Base-by-base conservation (phyloP, 306 rosid genomes). In the Carpinus viminea region DNA sequence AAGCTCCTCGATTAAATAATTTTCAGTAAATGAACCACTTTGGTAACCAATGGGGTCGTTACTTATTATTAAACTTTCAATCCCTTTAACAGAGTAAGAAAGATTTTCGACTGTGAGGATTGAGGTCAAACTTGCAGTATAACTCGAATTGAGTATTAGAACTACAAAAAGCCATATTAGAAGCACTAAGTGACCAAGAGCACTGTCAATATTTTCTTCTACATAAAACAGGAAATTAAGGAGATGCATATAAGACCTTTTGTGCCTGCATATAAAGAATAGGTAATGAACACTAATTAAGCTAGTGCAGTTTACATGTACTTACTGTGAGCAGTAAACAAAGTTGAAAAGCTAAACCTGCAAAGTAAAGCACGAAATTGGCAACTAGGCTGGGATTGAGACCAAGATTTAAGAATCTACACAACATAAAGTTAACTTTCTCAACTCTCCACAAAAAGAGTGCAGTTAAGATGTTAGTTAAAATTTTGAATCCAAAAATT, bases 111-210 rank as follows among this genome's bases (percentile, higher is more conserved):
- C 99, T 17, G 98, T 96, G 70, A 93, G 96, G 87, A 93, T 96
- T 75, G 99, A 96, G 72, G 98, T 96, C 86, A 93, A 77, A 82
- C 94, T 96, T 71, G 99, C 99, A 2, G 96, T 93, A 88, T 96
- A 96, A 87, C 98, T 96, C 1, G 98, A 96, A 78, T 78, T 93
- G 36, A 96, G 87, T 82, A 96, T 93, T 11, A 96, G 96, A 78
- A 96, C 94, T 56, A 93, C 97, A 82, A 96, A 96, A 41, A 96
- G 70, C 99, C 99, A 96, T 83, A 93, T 82, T n/a, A 91, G 72
- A 70, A 96, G 88, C 80, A 96, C 99, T 4, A 87, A 10, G 72
- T 98, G 97, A 62, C 98, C 98, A 0, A 91, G 92, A 46, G 96
- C 88, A 90, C 99, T 93, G 78, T 90, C 88, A 79, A 96, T 93